Evolutionary conservation across 2,329 filamentous ascomycete species (phyloP).

Genomic region (Colletotrichum godetiae): DNA sequence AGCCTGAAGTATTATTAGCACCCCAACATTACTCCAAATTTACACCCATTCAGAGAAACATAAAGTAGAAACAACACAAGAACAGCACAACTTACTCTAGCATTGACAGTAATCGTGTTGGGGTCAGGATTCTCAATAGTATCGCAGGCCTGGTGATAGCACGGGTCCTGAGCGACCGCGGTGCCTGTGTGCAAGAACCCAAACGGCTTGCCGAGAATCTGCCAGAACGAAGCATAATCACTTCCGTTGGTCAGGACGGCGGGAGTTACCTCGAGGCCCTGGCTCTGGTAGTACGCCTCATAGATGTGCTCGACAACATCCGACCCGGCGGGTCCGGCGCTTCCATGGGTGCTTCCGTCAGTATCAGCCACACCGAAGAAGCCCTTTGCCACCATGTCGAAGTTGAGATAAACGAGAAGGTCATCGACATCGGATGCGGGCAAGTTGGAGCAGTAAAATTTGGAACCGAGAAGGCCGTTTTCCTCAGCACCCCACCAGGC

Average conservation of each 20-base stretch:
- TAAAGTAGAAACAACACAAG: too few relatives aligned
- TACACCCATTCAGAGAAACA: accelerated
- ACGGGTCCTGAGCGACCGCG: slow-evolving; percentile 55
- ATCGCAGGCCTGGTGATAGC: slow-evolving; percentile 53
- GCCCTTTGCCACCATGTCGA: slow-evolving; percentile 53
- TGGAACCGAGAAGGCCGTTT: slow-evolving; percentile 50
- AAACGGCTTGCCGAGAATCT: slow-evolving; percentile 62
- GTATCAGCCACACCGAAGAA: slow-evolving; percentile 50
- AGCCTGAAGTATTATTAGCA: slow-evolving; percentile 33
- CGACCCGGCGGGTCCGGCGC: slow-evolving; percentile 47
- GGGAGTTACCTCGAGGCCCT: slow-evolving; percentile 46
- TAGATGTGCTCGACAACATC: slow-evolving; percentile 48
- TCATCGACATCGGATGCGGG: slow-evolving; percentile 46
- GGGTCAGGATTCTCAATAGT: slow-evolving; percentile 52
- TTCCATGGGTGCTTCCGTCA: slow-evolving; percentile 49
- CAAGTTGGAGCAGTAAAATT: slow-evolving; percentile 51
- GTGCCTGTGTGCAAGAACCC: slow-evolving; percentile 71
- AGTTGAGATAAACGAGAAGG: slow-evolving; percentile 54
- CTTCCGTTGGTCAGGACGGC: slow-evolving; percentile 57
- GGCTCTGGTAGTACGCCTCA: slow-evolving; percentile 43
- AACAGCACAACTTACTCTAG: slow-evolving; percentile 36
- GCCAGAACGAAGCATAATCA: slow-evolving; percentile 71
- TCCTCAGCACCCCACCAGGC: slow-evolving; percentile 61
- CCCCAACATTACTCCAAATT: accelerated
- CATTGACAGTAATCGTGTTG: slow-evolving; percentile 48